Evolutionary conservation across 345 rosid species (phyloP), one percentile per base, ranked within the genome.

Genomic region (Leavenworthia alabamica): DNA sequence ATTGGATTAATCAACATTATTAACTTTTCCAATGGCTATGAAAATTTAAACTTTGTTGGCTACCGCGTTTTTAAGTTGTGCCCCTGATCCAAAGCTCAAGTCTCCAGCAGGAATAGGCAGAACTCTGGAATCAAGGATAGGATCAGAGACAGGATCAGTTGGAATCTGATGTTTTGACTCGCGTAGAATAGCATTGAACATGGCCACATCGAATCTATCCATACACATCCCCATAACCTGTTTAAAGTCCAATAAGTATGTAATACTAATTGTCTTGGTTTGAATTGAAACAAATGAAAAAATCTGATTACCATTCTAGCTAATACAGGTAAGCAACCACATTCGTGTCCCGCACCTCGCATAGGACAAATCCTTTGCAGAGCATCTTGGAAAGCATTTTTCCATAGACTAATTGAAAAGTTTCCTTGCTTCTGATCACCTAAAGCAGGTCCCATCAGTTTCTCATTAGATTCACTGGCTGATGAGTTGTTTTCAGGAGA

Each of bases 61-160:
- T 82, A 94, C 99, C 39, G 90, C 79, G 68, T 88, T 94, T 74
- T 94, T 94, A 11, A 90, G 85, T 65, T 90, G 97, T 58, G 97
- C 99, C 5, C 99, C 99, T 72, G 99, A 86, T 56, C 99, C 92
- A 64, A 94, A 94, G 82, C 99, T 94, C 60, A 86, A 76, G 75
- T 94, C 76, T 39, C 99, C 99, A 61, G 93, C 90, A 46, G 96
- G 90, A 74, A 90, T 90, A 60, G 97, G 99, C 60, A 94, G 72
- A 73, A 90, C 96, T 60, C 63, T 88, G 76, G 97, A 69, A 61
- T 90, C 97, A 29, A 90, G 51, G 20, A 94, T 88, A 28, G 97
- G 96, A 80, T 90, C 97, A 26, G 95, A 90, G 15, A 94, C 80
- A 0, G 97, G 99, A 74, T 94, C 97, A 0, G 96, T 94, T 26